phyloP scores from a whole-genome alignment of 306 rosid species.

The Prunus padus region DNA sequence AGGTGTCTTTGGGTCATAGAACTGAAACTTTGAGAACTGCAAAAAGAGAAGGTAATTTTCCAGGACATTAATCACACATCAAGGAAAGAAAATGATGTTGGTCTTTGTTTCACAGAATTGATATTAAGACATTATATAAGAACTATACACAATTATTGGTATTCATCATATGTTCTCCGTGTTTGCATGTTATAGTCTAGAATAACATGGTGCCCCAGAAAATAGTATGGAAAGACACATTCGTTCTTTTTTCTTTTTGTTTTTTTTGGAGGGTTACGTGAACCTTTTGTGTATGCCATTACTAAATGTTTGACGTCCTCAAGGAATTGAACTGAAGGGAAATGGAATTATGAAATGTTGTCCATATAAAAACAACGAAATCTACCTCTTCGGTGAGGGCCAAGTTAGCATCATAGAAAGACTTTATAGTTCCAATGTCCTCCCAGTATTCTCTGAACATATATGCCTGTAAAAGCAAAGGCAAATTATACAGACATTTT shows the following conservation, averaged over 20 bases:
- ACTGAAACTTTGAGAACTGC: slow-evolving; percentile 71
- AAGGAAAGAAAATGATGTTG: slow-evolving; percentile 4
- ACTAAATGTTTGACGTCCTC: not conserved
- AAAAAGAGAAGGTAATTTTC: slow-evolving; percentile 14
- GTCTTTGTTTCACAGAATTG: not conserved
- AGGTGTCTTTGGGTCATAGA: slow-evolving; percentile 87
- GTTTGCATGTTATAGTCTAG: not conserved
- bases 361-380: slow-evolving; percentile 12
- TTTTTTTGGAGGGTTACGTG: not conserved
- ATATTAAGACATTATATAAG: not conserved
- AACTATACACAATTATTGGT: not conserved
- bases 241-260: not conserved
- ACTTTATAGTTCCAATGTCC: slow-evolving; percentile 83
- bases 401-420: slow-evolving; percentile 78
- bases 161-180: not conserved
- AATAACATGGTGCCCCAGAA: not conserved
- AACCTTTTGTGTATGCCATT: not conserved
- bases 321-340: not conserved
- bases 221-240: not conserved
- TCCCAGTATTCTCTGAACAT: slow-evolving; percentile 92
- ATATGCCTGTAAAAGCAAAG: slow-evolving; percentile 53
- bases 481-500: not conserved
- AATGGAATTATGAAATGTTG: not conserved
- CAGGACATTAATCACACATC: slow-evolving; percentile 23
- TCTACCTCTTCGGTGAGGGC: slow-evolving; percentile 90